Percentiles rank a stretch among this genome's conserved stretches.
phyloP scores from a whole-genome alignment of 805 yeast species.

The Komagataella pastoris region DNA sequence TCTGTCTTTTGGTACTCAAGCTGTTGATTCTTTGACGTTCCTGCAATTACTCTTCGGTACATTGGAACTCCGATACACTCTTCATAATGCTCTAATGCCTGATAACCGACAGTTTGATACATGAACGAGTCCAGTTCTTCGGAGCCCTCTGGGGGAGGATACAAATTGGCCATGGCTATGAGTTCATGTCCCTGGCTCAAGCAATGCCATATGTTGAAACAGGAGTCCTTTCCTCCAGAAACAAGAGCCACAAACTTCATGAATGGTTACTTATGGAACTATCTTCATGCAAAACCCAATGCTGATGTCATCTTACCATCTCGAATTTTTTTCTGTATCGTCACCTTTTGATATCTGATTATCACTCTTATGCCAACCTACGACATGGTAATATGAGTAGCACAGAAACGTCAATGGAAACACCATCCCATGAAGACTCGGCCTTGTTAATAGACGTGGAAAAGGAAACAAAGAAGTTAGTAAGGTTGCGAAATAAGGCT shows the following conservation, averaged over 20 bases:
- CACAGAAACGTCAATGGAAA: not conserved
- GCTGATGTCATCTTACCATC: not conserved
- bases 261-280: not conserved
- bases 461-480: constrained; percentile 7
- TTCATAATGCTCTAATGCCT: constrained; percentile 48
- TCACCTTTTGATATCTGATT: not conserved
- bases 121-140: constrained; percentile 83
- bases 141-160: constrained; percentile 34
- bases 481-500: constrained; percentile 8
- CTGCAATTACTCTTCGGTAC: constrained; percentile 52
- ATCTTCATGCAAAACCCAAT: not conserved
- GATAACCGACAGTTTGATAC: constrained; percentile 97
- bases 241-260: constrained; percentile 91
- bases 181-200: constrained; percentile 76
- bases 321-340: not conserved
- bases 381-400: not conserved
- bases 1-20: constrained; percentile 58
- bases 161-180: constrained; percentile 72
- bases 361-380: not conserved
- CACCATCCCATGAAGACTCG: not conserved
- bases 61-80: constrained; percentile 72
- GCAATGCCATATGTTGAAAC: constrained; percentile 80
- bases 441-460: constrained; percentile 4
- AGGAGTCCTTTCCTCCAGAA: constrained; percentile 95
- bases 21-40: constrained; percentile 46